These are phyloP conservation scores for Umbilicaria muhlenbergii DNA, from an alignment of 495 filamentous ascomycete genomes.

Conservation along the genomic window DNA sequence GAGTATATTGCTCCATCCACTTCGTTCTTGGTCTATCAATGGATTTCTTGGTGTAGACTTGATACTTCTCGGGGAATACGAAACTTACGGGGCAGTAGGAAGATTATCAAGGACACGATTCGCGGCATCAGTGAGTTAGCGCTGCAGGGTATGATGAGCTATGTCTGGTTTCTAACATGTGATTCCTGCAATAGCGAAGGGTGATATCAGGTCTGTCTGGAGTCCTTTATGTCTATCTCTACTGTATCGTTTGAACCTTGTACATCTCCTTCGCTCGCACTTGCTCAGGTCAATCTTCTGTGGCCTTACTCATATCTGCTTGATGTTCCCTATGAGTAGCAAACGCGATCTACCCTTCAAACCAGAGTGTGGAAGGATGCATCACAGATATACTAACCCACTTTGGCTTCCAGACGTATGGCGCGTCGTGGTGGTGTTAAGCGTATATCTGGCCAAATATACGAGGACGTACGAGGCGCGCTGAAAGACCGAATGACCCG, in stretches of 20 bases:
- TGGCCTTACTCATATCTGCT: too few species aligned
- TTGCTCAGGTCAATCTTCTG: too few species aligned
- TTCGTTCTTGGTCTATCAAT: too few species aligned
- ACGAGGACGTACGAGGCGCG: conserved; percentile 45
- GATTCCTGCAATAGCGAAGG: conserved; percentile 31
- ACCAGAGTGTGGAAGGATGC: too few species aligned
- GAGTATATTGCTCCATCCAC: too few species aligned
- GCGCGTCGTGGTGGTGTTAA: conserved; percentile 69
- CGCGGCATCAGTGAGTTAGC: conserved; percentile 44
- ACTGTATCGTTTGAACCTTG: background rate
- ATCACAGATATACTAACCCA: too few species aligned
- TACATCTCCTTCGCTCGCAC: too few species aligned
- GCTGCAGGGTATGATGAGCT: background rate
- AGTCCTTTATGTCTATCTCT: background rate
- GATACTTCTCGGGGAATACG: too few species aligned
- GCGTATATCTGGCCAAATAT: conserved; percentile 52
- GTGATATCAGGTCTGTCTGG: conserved; percentile 46
- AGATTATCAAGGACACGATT: conserved; percentile 45
- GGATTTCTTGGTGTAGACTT: too few species aligned
- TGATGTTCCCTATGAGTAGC: too few species aligned
- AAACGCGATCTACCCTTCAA: too few species aligned
- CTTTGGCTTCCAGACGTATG: conserved; percentile 38
- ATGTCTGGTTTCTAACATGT: conserved; percentile 7
- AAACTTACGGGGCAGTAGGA: conserved; percentile 20
- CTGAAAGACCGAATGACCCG: conserved; percentile 36